Evolutionary conservation across 345 rosid genomes (phyloP), one percentile per base, ranked within the genome.

Genomic region (Eutrema yunnanense): DNA sequence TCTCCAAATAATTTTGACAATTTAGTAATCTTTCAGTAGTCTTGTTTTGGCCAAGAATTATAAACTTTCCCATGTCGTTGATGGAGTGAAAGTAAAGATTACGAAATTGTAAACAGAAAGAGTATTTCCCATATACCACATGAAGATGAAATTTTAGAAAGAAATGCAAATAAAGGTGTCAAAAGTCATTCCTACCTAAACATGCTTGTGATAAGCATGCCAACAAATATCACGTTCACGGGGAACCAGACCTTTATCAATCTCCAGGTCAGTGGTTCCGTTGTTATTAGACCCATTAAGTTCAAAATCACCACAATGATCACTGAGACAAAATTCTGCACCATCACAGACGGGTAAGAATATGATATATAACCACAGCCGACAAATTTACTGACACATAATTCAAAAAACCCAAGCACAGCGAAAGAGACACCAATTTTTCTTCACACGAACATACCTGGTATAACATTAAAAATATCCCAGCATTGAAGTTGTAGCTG

Each of bases 131-230:
- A 42, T 38, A 16, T 8, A 61, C 9, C 26, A 33, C 29, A 52
- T 16, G 53, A 43, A 54, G 13, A 53, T 44, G 3, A 33, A 33
- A 34, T 33, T 62, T 33, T 11, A 8, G 5, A 53, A 53, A 43
- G 6, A 30, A 43, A 12, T 2, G 32, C 3, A 53, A 34, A 46
- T 43, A n/a, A 47, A 55, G 22, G 19, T 9, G 8, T 37, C 44
- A 57, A 11, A 62, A 36, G 57, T 13, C 48, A 33, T 44, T 73
- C 84, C 51, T 88, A 95, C 99, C 99, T 95, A 81, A 92, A 95
- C 99, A 95, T 90, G 85, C 99, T 95, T 58, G 99, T 92, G 74
- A 95, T 51, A 41, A 95, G 99, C 99, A 95, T 95, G 61, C 99
- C 96, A 53, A 95, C 99, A 78, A 95, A 95, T 70, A 95, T 88